Percentiles rank a stretch among this genome's conserved stretches.
These are phyloP conservation scores for Lichina pygmaea DNA, from an alignment of 495 filamentous ascomycete genomes.

Conservation along the genomic window DNA sequence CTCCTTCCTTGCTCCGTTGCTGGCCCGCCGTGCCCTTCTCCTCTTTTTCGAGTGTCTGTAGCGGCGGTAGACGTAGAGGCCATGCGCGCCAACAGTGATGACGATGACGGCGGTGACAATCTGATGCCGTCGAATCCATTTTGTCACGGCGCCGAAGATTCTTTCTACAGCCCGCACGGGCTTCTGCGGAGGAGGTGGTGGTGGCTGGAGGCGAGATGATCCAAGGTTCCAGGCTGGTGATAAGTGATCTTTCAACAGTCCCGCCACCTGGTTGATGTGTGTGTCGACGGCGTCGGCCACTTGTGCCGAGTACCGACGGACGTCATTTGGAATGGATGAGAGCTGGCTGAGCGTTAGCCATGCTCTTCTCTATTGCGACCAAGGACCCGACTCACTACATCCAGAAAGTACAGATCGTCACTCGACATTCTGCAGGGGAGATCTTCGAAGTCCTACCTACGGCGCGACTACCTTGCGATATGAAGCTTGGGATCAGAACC, in stretches of 20 bases:
- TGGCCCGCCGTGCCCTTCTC: conserved; percentile 45
- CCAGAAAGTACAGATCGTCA: conserved; percentile 34
- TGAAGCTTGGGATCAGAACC: no score
- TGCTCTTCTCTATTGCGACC: neutral
- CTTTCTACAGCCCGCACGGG: conserved; percentile 17
- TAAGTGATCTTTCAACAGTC: conserved; percentile 30
- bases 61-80: conserved; percentile 35
- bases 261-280: conserved; percentile 43
- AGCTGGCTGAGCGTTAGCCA: conserved; percentile 22
- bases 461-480: no score
- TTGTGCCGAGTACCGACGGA: conserved; percentile 32
- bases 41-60: conserved; percentile 32
- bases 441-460: neutral
- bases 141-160: conserved; percentile 10
- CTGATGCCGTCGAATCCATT: conserved; percentile 42
- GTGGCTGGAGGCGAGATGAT: conserved; percentile 6
- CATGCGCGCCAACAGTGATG: conserved; percentile 37
- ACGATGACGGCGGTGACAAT: conserved; percentile 39
- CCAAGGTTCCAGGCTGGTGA: conserved; percentile 16
- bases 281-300: conserved; percentile 55
- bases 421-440: conserved; percentile 20
- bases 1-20: conserved; percentile 66
- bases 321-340: conserved; percentile 41
- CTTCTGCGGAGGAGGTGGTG: conserved; percentile 15
- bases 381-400: conserved; percentile 20